Percentiles rank a stretch among this genome's conserved stretches.
phyloP scores from a whole-genome alignment of 164 flowering plant species.

The Aristolochia fimbriata region DNA sequence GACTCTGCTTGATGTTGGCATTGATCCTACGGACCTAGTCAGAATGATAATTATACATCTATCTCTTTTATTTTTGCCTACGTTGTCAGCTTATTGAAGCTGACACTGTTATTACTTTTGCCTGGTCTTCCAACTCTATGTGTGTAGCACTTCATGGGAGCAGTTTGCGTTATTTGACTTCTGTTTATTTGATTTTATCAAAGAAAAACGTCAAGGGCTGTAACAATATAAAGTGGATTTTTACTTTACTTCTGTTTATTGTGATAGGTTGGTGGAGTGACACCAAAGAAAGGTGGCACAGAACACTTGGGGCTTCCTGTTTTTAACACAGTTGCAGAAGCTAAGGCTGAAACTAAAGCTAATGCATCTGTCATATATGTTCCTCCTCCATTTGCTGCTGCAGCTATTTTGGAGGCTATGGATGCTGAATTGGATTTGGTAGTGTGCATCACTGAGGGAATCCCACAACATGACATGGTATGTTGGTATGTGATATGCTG shows the following conservation, averaged over 20 bases:
- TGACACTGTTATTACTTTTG: too few species aligned
- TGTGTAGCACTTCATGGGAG: too few species aligned
- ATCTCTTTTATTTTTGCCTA: too few species aligned
- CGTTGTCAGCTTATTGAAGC: too few species aligned
- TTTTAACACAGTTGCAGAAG: slow-evolving; percentile 94
- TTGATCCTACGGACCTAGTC: too few species aligned
- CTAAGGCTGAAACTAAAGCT: slow-evolving; percentile 94
- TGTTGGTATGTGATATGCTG: not conserved
- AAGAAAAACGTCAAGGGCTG: not conserved
- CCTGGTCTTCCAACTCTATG: too few species aligned
- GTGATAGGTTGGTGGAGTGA: slow-evolving; percentile 89
- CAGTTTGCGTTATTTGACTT: not conserved
- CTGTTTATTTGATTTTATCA: not conserved
- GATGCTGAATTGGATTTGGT: slow-evolving; percentile 95
- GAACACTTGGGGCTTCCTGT: slow-evolving; percentile 97
- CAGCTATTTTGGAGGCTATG: slow-evolving; percentile 90
- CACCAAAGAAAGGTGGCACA: slow-evolving; percentile 90
- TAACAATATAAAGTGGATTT: not conserved
- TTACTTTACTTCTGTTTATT: not conserved
- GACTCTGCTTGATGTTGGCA: too few species aligned
- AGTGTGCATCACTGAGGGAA: slow-evolving; percentile 97
- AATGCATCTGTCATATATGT: slow-evolving; percentile 97
- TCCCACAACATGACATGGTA: slow-evolving; percentile 99
- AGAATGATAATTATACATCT: too few species aligned
- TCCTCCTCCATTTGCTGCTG: slow-evolving; percentile 97